Evolutionary conservation across 2,329 filamentous ascomycete species (phyloP).

Genomic region (Stachybotrys chlorohalonatus): DNA sequence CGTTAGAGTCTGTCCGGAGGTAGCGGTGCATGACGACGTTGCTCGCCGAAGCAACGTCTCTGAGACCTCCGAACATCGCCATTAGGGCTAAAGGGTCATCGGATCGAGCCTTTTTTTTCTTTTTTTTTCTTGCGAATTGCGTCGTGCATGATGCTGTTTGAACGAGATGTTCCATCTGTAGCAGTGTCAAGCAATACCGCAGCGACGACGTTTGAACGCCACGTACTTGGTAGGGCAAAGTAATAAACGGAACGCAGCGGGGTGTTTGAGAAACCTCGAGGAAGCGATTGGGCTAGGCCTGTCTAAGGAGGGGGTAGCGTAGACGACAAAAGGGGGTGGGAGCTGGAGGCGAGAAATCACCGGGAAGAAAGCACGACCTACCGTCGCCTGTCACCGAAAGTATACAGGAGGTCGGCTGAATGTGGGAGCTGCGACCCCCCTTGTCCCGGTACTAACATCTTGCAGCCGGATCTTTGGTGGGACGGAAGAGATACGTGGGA

Average conservation of each 20-base stretch:
- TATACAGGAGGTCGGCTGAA: background rate
- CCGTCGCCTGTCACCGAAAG: too few relatives aligned
- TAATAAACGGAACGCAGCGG: too few relatives aligned
- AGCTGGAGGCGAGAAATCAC: background rate
- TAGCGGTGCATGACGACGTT: background rate
- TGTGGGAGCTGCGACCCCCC: background rate
- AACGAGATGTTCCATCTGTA: too few relatives aligned
- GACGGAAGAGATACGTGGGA: background rate
- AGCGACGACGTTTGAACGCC: too few relatives aligned
- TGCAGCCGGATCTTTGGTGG: background rate
- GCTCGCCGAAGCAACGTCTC: too few relatives aligned
- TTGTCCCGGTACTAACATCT: background rate
- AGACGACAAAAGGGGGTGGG: background rate
- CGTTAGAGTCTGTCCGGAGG: background rate
- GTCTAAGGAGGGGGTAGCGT: background rate
- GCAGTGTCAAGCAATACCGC: too few relatives aligned
- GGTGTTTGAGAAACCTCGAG: background rate
- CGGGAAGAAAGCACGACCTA: background rate
- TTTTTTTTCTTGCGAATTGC: too few relatives aligned
- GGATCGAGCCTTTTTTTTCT: too few relatives aligned
- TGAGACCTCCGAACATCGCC: too few relatives aligned
- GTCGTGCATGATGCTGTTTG: too few relatives aligned
- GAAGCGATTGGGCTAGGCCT: background rate
- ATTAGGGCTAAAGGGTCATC: too few relatives aligned
- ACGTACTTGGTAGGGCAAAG: too few relatives aligned